Conservation (phyloP, 352 stramenopile species). For the Phytopythium aichiense region DNA sequence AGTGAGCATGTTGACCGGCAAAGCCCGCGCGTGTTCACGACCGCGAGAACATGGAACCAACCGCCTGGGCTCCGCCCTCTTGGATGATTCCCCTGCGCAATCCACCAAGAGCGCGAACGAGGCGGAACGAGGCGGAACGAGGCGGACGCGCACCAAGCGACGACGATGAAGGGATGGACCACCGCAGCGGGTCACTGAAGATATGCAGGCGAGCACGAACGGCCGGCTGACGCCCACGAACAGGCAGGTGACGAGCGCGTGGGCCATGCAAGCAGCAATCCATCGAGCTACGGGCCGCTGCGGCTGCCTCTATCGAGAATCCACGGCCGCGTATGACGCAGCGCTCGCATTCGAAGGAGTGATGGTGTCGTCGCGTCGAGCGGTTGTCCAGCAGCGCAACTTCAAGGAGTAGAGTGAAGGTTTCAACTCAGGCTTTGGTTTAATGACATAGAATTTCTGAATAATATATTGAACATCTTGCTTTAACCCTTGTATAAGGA, state of each 20-base stretch:
- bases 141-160: not conserved
- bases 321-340: not conserved
- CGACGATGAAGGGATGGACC: not conserved
- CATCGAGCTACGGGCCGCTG: not conserved
- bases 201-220: not conserved
- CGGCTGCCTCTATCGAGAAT: constrained; percentile 2
- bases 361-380: not conserved
- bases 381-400: not conserved
- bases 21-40: not conserved
- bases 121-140: not conserved
- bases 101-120: not conserved
- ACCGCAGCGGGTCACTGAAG: not conserved
- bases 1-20: not conserved
- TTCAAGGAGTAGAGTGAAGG: not conserved
- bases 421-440: not conserved
- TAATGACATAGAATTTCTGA: not conserved
- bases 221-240: not conserved
- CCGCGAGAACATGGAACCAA: not conserved
- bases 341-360: not conserved
- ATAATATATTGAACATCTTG: too few relatives aligned
- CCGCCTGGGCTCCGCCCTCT: not conserved
- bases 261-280: not conserved
- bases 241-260: not conserved
- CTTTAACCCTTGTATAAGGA: too few relatives aligned
- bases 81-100: not conserved